These are phyloP conservation scores for Sugiyamaella xylanicola DNA, from an alignment of 1,139 yeast species.

Conservation along the genomic window DNA sequence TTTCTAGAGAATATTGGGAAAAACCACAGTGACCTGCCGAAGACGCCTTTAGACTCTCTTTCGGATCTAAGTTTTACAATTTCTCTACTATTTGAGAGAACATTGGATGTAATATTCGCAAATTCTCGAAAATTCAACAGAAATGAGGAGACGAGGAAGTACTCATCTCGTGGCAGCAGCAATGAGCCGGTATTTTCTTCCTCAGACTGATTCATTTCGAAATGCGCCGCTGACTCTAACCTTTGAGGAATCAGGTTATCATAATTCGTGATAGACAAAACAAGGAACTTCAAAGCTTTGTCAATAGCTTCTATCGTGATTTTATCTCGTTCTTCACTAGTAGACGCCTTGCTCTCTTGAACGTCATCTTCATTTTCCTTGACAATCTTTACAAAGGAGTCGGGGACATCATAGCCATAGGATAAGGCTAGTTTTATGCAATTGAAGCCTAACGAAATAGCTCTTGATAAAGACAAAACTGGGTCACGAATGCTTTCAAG, in stretches of 20 bases:
- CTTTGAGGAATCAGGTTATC: slow-evolving; percentile 35
- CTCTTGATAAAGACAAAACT: slow-evolving; percentile 41
- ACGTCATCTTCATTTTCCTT: background rate
- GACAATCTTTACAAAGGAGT: slow-evolving; percentile 19
- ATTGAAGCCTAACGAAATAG: slow-evolving; percentile 42
- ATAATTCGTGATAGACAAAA: slow-evolving; percentile 42
- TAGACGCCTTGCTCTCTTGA: background rate
- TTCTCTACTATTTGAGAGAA: slow-evolving; percentile 42
- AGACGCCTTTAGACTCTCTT: slow-evolving; percentile 42
- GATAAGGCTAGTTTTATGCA: slow-evolving; percentile 43
- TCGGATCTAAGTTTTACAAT: slow-evolving; percentile 41
- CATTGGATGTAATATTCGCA: slow-evolving; percentile 40
- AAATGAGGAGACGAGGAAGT: slow-evolving; percentile 52
- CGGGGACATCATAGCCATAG: slow-evolving; percentile 47
- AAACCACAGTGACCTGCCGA: slow-evolving; percentile 49
- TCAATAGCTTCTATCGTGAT: slow-evolving; percentile 34
- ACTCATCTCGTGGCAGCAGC: slow-evolving; percentile 51
- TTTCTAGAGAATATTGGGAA: slow-evolving; percentile 43
- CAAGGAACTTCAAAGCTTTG: slow-evolving; percentile 35
- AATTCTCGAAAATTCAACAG: slow-evolving; percentile 50
- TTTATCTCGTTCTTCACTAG: background rate
- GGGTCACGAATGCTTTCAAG: slow-evolving; percentile 42
- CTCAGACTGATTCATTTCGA: slow-evolving; percentile 19
- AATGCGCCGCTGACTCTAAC: slow-evolving; percentile 24
- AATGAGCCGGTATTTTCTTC: slow-evolving; percentile 27